Evolutionary conservation across 2,329 filamentous ascomycete genomes (phyloP), one percentile per base, ranked within the genome.

Genomic region (Colletotrichum eremochloae): DNA sequence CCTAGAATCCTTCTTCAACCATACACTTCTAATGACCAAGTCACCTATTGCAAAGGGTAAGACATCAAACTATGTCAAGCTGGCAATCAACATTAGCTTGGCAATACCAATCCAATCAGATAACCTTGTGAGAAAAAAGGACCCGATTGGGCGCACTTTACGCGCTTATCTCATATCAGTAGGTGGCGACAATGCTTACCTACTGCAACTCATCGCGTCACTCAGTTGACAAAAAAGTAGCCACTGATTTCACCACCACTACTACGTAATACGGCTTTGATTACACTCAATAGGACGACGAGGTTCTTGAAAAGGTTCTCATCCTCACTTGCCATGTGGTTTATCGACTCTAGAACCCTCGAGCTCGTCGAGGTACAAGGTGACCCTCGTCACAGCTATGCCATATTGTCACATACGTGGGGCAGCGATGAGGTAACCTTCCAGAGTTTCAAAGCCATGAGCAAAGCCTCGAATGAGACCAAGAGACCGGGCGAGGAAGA

Each of bases 391-490:
- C 67, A 42, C 12, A 52, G 50, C 1, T 83, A 82, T 58, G 80
- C 78, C 14, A 82, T 82, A 42, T 75, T 83, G 1, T 82, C 81
- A 4, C 81, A 82, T 60, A 82, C 80, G 0, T 83, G 81, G 81
- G 77, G 75, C 24, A 67, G 76, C 3, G 76, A 78, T 1, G 80
- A 82, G 58, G 75, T 80, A 1, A 71, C 72, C 6, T 79, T 79
- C 57, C 73, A 78, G 9, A 75, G 78, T 31, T 74, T 76, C 38
- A 53, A 72, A 14, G 53, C 67, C 7, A 36, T 65, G 5, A 46
- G n/a, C 9, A n/a, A 24, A n/a, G 50, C 44, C 3, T 20, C 52
- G 6, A 24, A 57, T 12, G 36, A 14, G n/a, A 36, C 24, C 24
- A 24, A 20, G 38, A 24, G 15, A 29, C 18, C 8, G 33, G 46